phyloP scores from a whole-genome alignment of 228 moss, liverwort and hornwort species.

The Sphagnum magellanicum region DNA sequence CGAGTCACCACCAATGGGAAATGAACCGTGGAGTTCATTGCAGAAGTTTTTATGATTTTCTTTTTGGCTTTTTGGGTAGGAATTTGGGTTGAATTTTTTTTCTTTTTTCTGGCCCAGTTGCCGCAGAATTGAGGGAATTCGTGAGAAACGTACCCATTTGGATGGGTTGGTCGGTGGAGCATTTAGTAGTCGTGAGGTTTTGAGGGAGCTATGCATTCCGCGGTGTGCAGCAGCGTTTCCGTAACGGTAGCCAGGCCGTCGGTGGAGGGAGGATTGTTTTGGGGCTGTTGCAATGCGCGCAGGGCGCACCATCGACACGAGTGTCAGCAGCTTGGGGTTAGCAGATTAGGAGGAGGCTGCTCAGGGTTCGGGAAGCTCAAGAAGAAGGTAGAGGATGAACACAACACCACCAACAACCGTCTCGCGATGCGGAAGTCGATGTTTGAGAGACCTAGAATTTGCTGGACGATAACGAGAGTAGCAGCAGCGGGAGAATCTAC shows the following conservation, averaged over 20 bases:
- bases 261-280: constrained; percentile 8
- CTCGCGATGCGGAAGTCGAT: constrained; percentile 7
- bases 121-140: too few relatives aligned
- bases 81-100: too few relatives aligned
- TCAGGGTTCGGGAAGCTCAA: constrained; percentile 13
- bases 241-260: constrained; percentile 14
- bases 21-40: too few relatives aligned
- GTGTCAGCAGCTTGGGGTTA: constrained; percentile 9
- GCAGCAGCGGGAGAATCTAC: constrained; percentile 15
- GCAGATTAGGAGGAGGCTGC: neutral
- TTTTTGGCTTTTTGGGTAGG: too few relatives aligned
- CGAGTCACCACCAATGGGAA: too few relatives aligned
- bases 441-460: constrained; percentile 20
- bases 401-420: constrained; percentile 4
- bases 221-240: constrained; percentile 44
- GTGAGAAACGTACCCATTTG: too few relatives aligned
- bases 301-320: constrained; percentile 18
- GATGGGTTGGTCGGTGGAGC: too few relatives aligned
- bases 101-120: too few relatives aligned
- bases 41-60: too few relatives aligned
- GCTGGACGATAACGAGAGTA: neutral
- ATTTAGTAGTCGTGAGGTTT: too few relatives aligned
- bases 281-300: constrained; percentile 13
- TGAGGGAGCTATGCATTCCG: constrained; percentile 23
- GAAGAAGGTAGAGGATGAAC: constrained; percentile 17